Evolutionary conservation across 805 yeast genomes (phyloP).

Genomic region (Candida lessepsii): DNA sequence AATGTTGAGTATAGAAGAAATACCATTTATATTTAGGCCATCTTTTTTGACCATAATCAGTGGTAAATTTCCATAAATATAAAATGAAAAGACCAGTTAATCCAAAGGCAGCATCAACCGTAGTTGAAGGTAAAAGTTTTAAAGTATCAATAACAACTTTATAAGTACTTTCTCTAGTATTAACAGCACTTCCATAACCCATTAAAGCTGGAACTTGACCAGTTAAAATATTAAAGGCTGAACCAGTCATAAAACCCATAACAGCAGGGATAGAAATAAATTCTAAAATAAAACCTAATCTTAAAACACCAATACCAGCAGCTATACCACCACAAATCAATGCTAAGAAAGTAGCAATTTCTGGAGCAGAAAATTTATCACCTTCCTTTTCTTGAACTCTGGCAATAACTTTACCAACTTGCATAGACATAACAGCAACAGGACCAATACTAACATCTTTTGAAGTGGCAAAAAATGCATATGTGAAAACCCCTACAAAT

Average conservation of each 20-base stretch:
- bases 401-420: constrained; percentile 74
- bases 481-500: constrained; percentile 84
- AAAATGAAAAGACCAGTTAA: constrained; percentile 70
- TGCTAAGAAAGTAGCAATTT: constrained; percentile 77
- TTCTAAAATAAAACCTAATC: constrained; percentile 87
- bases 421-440: constrained; percentile 91
- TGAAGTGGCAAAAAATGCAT: constrained; percentile 90
- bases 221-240: constrained; percentile 75
- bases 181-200: constrained; percentile 67
- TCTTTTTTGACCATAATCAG: constrained; percentile 59
- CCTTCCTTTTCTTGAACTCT: constrained; percentile 49
- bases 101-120: constrained; percentile 87
- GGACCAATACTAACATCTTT: constrained; percentile 97
- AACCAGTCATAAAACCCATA: constrained; percentile 92
- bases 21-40: constrained; percentile 55
- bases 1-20: constrained; percentile 70
- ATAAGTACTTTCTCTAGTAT: constrained; percentile 73
- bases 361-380: constrained; percentile 55
- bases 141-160: constrained; percentile 67
- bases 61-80: constrained; percentile 65
- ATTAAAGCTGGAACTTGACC: constrained; percentile 88
- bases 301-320: constrained; percentile 73
- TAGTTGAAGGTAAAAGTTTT: constrained; percentile 67
- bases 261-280: constrained; percentile 90
- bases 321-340: constrained; percentile 85